phyloP scores from a whole-genome alignment of 148 eudicot genomes.

The Nepenthes mirabilis region DNA sequence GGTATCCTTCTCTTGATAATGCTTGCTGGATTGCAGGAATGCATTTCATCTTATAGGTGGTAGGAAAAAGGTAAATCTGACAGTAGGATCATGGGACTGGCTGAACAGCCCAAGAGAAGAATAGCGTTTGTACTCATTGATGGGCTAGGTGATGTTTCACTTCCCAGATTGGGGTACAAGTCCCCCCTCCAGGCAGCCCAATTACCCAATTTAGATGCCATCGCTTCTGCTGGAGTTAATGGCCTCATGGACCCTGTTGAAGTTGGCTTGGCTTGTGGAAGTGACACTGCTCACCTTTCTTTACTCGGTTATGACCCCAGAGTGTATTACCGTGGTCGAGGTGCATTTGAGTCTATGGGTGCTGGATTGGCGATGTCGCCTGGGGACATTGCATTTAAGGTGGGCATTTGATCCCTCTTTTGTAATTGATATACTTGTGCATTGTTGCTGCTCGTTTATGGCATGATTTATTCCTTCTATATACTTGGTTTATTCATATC shows the following conservation, averaged over 20 bases:
- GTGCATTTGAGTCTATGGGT: slow-evolving; percentile 99
- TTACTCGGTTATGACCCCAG: slow-evolving; percentile 89
- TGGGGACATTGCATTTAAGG: slow-evolving; percentile 97
- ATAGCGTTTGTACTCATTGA: slow-evolving; percentile 84
- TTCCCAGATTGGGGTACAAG: slow-evolving; percentile 65
- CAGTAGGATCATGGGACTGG: slow-evolving; percentile 33
- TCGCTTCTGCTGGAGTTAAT: slow-evolving; percentile 91
- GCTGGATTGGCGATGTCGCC: slow-evolving; percentile 99
- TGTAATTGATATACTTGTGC: background rate
- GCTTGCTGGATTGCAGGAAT: too few relatives aligned
- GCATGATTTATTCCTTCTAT: slow-evolving; percentile 1
- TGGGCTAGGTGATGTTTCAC: slow-evolving; percentile 87
- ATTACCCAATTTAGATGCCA: slow-evolving; percentile 70
- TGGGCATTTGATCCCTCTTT: slow-evolving; percentile 9
- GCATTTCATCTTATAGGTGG: too few relatives aligned
- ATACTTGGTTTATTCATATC: background rate
- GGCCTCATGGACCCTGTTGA: slow-evolving; percentile 99
- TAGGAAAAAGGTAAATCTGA: background rate
- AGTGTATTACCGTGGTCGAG: slow-evolving; percentile 91
- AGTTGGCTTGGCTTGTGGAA: slow-evolving; percentile 92
- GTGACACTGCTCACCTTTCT: slow-evolving; percentile 98
- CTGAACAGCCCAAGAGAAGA: slow-evolving; percentile 49
- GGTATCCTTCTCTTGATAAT: too few relatives aligned
- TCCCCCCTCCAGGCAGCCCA: slow-evolving; percentile 65
- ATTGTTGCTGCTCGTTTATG: background rate